Evolutionary conservation across 495 filamentous ascomycete genomes (phyloP), one percentile per base, ranked within the genome.

Genomic region (Lophium mytilinum): DNA sequence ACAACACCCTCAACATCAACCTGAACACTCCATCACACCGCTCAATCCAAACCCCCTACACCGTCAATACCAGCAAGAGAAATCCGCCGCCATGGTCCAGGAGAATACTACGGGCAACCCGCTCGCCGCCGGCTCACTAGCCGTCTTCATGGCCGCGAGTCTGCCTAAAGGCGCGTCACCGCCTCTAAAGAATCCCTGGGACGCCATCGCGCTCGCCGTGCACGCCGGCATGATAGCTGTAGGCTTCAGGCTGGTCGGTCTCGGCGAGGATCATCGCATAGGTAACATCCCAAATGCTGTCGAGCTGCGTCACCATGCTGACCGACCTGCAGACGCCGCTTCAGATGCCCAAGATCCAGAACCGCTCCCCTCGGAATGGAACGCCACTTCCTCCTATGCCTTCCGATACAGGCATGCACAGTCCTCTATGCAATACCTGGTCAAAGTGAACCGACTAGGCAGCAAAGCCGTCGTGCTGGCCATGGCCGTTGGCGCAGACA

Each of bases 321-420:
- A 48, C 6, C 24, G 3, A 48, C 18, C 41, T 30, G 2, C 58
- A 84, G 81, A 80, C 66, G 64, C 71, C 43, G 66, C 72, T 4
- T 76, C 79, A 58, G 75, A 81, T 39, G 62, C 69, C 47, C 60
- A 71, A 15, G 53, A 71, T 7, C 66, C 72, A 3, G 64, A 66
- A 46, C 76, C 83, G n/a, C 80, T 98, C 9, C 87, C 88, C 3
- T 18, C 76, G 15, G 76, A 83, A 75, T 96, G 90, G 90, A 95
- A 95, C 69, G 72, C 79, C 18, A 78, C 78, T 57, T 76, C 74
- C 61, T 80, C 78, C 39, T 86, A 85, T 70, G 78, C 85, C 48
- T 94, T 98, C 71, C 83, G 92, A 52, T 98, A 97, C 73, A 80
- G 84, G 1, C 94, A 96, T 65, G 72, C 80, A n/a, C 89, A 96